These are phyloP conservation scores for Colletotrichum euphorbiae DNA, from an alignment of 2,329 filamentous ascomycete species.

Conservation along the genomic window DNA sequence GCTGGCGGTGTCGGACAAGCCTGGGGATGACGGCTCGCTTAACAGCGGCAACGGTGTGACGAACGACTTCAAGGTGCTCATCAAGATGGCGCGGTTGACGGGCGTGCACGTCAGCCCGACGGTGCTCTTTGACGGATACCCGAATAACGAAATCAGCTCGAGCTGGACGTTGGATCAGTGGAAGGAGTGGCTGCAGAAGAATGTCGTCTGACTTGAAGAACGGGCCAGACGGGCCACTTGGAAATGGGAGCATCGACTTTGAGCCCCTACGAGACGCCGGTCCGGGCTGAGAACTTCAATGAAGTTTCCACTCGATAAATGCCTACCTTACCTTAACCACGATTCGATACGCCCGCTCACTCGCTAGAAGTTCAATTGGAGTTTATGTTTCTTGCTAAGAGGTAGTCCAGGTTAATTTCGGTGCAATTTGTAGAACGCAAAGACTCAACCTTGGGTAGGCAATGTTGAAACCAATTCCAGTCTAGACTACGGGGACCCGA, in stretches of 20 bases:
- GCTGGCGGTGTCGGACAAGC: slow-evolving; percentile 76
- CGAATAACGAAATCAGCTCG: slow-evolving; percentile 82
- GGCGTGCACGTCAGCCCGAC: slow-evolving; percentile 94
- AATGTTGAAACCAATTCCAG: neutral
- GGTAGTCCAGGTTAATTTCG: too few species aligned
- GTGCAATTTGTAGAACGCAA: too few species aligned
- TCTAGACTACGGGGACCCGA: neutral
- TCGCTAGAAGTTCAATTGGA: too few species aligned
- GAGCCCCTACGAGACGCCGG: neutral
- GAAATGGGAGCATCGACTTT: slow-evolving; percentile 13
- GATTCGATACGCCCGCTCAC: too few species aligned
- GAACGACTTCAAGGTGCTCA: slow-evolving; percentile 83
- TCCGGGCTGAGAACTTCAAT: neutral
- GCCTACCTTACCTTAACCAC: too few species aligned
- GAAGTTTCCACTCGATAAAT: too few species aligned
- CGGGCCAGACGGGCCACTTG: neutral
- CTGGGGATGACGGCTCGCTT: slow-evolving; percentile 73
- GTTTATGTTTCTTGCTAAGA: too few species aligned
- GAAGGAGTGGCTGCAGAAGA: slow-evolving; percentile 81
- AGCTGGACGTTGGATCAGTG: slow-evolving; percentile 85
- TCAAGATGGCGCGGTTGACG: slow-evolving; percentile 82
- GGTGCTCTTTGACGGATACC: slow-evolving; percentile 87
- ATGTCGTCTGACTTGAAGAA: slow-evolving; percentile 52
- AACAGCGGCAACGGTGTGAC: slow-evolving; percentile 88
- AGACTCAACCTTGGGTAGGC: neutral